Base-by-base conservation (phyloP, 345 rosid genomes). In the Populus davidiana region DNA sequence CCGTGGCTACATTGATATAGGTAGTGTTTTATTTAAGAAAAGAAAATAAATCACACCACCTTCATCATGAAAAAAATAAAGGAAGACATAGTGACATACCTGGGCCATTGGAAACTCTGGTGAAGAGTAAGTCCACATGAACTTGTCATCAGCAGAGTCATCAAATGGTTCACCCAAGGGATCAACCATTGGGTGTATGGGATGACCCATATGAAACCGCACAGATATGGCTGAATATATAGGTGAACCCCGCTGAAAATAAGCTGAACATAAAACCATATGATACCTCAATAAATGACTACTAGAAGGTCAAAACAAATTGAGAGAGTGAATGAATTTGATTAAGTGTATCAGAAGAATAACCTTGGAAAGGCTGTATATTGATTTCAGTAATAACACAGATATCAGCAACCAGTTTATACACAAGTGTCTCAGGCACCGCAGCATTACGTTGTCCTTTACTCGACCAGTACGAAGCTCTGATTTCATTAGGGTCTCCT, bases 391-490 rank as follows among this genome's bases (percentile, higher is more conserved):
- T 85, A 69, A 96, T 80, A 70, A 92, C 88, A 84, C 95, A 89
- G 67, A 93, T 70, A 86, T 91, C 94, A 68, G 87, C 85, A 47
- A 67, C 81, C 75, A 96, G 79, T 78, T 84, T 92, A 80, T 93
- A 96, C 18, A 87, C 77, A 75, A 96, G 91, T n/a, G 85, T 90
- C 88, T 96, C 99, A n/a, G 97, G 97, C 68, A 89, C 97, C 0
- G 86, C 81, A 73, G 94, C 87, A 52, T 78, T 79, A 75, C 80
- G 84, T 44, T 91, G 92, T 66, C 98, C 98, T 77, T 83, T 80
- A 84, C 99, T 96, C 1, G 99, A 96, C 99, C 99, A 96, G 85
- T 96, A 96, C 1, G 95, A 96, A 78, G 97, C 85, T 27, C 83
- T 73, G 25, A 74, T n/a, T 35, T 61, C 90, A 82, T 87, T 77